These are phyloP conservation scores for Psilocybe sp. DNA, from an alignment of 768 basidiomycete genomes.

Conservation along the genomic window DNA sequence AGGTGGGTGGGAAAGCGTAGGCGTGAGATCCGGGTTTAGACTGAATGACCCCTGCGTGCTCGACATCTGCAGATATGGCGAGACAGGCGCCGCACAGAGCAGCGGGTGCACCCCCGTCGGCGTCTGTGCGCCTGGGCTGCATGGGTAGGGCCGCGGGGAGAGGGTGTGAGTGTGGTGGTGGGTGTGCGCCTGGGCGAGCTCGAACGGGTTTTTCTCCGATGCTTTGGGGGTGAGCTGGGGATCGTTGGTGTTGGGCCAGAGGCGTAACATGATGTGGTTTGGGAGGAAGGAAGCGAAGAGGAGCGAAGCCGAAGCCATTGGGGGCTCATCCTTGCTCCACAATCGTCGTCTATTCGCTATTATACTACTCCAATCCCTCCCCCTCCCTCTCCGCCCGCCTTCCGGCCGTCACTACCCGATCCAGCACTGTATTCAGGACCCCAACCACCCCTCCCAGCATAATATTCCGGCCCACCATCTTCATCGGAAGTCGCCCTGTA, in stretches of 20 bases:
- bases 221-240: conserved; percentile 60
- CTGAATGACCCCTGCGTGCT: conserved; percentile 36
- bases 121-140: conserved; percentile 19
- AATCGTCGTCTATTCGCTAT: conserved; percentile 3
- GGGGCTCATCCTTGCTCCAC: conserved; percentile 13
- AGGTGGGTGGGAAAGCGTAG: conserved; percentile 40
- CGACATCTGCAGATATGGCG: conserved; percentile 25
- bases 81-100: conserved; percentile 22
- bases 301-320: conserved; percentile 1
- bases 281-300: conserved; percentile 2
- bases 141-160: conserved; percentile 8
- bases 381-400: conserved; percentile 19
- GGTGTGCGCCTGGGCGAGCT: conserved; percentile 21
- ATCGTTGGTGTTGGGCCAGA: conserved; percentile 52
- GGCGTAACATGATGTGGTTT: conserved; percentile 51
- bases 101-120: conserved; percentile 37
- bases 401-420: conserved; percentile 28
- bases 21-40: conserved; percentile 37
- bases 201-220: conserved; percentile 59
- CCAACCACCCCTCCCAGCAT: conserved; percentile 61
- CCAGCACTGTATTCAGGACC: conserved; percentile 44
- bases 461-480: conserved; percentile 42
- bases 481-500: conserved; percentile 59
- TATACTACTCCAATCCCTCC: conserved; percentile 14
- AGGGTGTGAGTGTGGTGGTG: not conserved